A percentile compares a stretch with the other conserved stretches of the same genome.
These are phyloP conservation scores for Pseudocercospora macadamiae DNA, from an alignment of 2,329 filamentous ascomycete genomes.

Conservation along the genomic window DNA sequence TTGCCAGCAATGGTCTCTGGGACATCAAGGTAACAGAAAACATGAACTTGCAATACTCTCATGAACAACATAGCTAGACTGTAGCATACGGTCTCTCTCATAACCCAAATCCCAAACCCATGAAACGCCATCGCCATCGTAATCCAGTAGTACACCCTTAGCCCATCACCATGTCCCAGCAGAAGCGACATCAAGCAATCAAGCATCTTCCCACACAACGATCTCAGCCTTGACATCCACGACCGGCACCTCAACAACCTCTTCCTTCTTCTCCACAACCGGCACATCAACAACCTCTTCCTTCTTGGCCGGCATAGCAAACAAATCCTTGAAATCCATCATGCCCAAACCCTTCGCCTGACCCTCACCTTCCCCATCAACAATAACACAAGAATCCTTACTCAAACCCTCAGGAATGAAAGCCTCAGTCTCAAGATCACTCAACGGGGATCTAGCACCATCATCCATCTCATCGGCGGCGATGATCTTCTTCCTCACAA, in stretches of 20 bases:
- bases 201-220: conserved; percentile 34
- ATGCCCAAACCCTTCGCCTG: conserved; percentile 20
- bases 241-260: conserved; percentile 7
- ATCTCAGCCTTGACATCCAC: conserved; percentile 30
- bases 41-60: neutral
- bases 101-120: neutral
- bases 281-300: conserved; percentile 2
- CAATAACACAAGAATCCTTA: conserved; percentile 34
- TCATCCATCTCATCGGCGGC: conserved; percentile 40
- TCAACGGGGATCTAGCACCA: conserved; percentile 38
- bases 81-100: neutral
- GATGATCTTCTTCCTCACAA: conserved; percentile 36
- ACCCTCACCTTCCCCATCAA: conserved; percentile 11
- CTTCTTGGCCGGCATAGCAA: conserved; percentile 13
- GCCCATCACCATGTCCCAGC: neutral
- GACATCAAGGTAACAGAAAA: too few relatives aligned
- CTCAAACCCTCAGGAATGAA: conserved; percentile 40
- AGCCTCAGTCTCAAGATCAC: conserved; percentile 39
- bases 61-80: conserved; percentile 1
- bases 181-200: neutral
- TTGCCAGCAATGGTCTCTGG: too few relatives aligned
- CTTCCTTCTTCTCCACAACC: conserved; percentile 17
- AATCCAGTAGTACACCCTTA: neutral
- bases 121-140: conserved; percentile 1
- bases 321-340: conserved; percentile 14